phyloP scores from a whole-genome alignment of 805 yeast species.

The Candida dajiaensis region DNA sequence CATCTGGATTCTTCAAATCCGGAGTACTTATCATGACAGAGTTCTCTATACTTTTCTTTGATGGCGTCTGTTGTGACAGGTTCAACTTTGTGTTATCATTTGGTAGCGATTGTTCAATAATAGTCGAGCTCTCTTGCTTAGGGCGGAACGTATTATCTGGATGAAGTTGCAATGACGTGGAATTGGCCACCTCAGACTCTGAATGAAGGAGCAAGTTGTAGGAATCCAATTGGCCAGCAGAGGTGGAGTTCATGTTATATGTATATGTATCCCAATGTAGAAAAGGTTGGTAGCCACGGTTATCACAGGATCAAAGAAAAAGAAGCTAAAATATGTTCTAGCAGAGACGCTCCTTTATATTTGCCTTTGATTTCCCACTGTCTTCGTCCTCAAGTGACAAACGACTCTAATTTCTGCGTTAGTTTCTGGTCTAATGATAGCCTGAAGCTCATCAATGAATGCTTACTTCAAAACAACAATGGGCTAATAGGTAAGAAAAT shows the following conservation, averaged over 20 bases:
- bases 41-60: neutral
- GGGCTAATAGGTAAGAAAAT: neutral
- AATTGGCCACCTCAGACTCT: conserved; percentile 3
- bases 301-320: neutral
- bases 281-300: neutral
- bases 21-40: neutral
- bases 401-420: neutral
- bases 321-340: neutral
- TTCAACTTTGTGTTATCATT: neutral
- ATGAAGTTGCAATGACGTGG: neutral
- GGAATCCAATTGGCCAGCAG: conserved; percentile 15
- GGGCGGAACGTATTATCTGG: neutral
- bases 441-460: neutral
- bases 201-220: conserved; percentile 8
- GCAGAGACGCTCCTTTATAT: neutral
- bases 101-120: neutral
- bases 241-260: conserved; percentile 12
- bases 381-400: neutral
- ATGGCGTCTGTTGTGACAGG: neutral
- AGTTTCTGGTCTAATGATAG: neutral
- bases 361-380: neutral
- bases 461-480: neutral
- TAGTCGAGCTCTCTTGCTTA: conserved; percentile 5
- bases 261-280: neutral
- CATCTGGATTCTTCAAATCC: conserved; percentile 9